Evolutionary conservation across 345 rosid genomes (phyloP).

Genomic region (Barbarea vulgaris): DNA sequence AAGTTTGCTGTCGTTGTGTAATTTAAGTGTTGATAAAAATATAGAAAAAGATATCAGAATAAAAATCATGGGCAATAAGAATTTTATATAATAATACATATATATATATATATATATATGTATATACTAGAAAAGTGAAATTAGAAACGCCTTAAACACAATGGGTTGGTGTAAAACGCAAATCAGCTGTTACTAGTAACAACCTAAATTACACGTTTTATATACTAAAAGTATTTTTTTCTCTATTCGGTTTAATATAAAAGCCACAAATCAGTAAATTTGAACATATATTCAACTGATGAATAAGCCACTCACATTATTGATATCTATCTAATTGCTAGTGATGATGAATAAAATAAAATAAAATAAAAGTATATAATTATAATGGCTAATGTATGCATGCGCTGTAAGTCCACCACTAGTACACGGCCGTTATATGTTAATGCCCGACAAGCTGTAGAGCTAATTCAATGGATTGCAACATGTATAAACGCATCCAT

Average conservation of each 20-base stretch:
- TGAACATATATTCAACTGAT: background rate
- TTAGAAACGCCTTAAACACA: background rate
- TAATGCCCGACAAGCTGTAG: constrained; percentile 34
- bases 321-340: constrained; percentile 2
- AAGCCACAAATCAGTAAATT: background rate
- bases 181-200: background rate
- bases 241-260: background rate
- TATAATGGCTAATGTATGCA: constrained; percentile 24
- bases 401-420: constrained; percentile 34
- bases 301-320: background rate
- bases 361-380: background rate
- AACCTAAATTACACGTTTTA: constrained; percentile 5
- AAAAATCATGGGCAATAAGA: background rate
- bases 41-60: background rate
- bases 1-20: constrained; percentile 9
- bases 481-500: constrained; percentile 11
- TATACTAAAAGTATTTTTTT: background rate
- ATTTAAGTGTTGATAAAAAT: constrained; percentile 3
- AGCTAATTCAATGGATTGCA: constrained; percentile 26
- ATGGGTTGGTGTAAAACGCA: background rate
- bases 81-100: background rate
- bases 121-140: background rate
- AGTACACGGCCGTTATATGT: constrained; percentile 9
- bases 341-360: background rate
- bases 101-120: background rate